These are phyloP conservation scores for Phialophora chinensis DNA, from an alignment of 2,329 filamentous ascomycete species.

Conservation along the genomic window DNA sequence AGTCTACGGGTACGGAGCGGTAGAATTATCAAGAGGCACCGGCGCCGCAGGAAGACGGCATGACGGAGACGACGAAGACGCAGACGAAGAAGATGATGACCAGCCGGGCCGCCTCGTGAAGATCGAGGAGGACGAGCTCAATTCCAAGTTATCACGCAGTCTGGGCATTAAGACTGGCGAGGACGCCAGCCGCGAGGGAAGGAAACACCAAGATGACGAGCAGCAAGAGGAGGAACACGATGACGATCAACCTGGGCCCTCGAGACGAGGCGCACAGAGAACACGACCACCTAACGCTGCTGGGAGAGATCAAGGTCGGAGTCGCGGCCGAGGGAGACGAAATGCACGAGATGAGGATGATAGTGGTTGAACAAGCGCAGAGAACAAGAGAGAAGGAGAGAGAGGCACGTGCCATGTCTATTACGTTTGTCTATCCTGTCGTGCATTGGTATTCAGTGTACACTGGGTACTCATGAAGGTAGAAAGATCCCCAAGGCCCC, in stretches of 20 bases:
- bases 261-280: constrained; percentile 13
- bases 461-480: background rate
- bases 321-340: background rate
- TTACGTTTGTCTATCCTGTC: constrained; percentile 5
- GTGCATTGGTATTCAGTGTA: constrained; percentile 1
- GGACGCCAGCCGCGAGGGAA: background rate
- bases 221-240: background rate
- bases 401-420: constrained; percentile 1
- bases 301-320: background rate
- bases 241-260: constrained; percentile 11
- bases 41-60: constrained; percentile 16
- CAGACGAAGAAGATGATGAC: constrained; percentile 55
- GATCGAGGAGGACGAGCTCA: constrained; percentile 55
- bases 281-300: background rate
- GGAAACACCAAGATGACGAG: background rate
- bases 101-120: constrained; percentile 46
- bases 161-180: constrained; percentile 56
- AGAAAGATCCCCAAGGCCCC: background rate
- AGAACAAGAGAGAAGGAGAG: background rate
- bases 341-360: background rate
- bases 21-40: constrained; percentile 15
- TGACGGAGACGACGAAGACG: constrained; percentile 34
- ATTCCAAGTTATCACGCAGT: constrained; percentile 66
- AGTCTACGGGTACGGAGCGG: constrained; percentile 56
- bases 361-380: background rate